These are phyloP conservation scores for Dendrocalamus latiflorus DNA, from an alignment of 202 grass and related monocot species.

Conservation along the genomic window DNA sequence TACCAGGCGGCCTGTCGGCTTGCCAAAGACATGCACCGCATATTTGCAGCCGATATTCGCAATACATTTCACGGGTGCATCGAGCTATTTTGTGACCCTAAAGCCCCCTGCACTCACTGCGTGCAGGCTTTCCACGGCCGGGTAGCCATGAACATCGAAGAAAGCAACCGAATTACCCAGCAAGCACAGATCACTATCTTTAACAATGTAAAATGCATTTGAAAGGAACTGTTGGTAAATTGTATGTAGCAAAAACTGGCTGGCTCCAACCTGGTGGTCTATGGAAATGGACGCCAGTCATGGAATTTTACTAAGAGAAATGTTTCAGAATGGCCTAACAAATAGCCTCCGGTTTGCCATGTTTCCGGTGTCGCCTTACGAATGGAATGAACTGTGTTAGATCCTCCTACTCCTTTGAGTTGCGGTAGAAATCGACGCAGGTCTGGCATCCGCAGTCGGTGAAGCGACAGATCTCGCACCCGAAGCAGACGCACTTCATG, in stretches of 20 bases:
- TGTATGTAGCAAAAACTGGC: background rate
- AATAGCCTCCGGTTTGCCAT: background rate
- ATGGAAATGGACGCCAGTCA: conserved; percentile 15
- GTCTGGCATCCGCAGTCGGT: conserved; percentile 87
- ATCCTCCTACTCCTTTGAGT: conserved; percentile 38
- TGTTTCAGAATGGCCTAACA: conserved; percentile 1
- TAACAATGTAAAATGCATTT: background rate
- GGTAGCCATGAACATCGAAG: background rate
- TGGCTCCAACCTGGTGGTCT: background rate
- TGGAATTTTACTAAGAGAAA: background rate
- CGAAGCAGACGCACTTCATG: conserved; percentile 90
- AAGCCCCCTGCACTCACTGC: background rate
- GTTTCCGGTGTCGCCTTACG: background rate
- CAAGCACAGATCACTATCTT: background rate
- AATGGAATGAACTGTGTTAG: conserved; percentile 35
- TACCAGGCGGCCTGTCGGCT: background rate
- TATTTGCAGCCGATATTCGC: background rate
- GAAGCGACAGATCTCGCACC: conserved; percentile 83
- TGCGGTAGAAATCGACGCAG: conserved; percentile 82
- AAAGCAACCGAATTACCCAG: background rate
- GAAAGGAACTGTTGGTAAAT: background rate
- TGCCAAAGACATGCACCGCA: background rate
- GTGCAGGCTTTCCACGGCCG: background rate
- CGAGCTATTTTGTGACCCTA: background rate
- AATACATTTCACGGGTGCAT: background rate